Conservation (phyloP, 139 green algal species). For the Picochlorum sp. region DNA sequence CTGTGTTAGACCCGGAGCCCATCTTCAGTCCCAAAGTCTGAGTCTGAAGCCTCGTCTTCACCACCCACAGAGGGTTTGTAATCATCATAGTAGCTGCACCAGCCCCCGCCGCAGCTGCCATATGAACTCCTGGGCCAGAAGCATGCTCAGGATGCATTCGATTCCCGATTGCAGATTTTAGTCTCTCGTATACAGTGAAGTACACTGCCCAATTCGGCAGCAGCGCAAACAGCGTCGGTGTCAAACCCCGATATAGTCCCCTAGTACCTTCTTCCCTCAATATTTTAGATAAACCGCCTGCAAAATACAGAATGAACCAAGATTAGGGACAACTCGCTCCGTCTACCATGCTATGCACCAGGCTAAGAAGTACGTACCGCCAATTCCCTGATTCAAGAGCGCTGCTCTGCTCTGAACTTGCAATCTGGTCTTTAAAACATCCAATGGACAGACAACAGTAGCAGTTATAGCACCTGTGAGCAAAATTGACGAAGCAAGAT, state of each 20-base stretch:
- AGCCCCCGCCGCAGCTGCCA: conserved; percentile 69
- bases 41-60: conserved; percentile 88
- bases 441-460: conserved; percentile 90
- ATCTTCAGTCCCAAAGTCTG: conserved; percentile 26
- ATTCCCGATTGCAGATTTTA: conserved; percentile 49
- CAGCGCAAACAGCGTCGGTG: conserved; percentile 85
- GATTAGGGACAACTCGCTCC: not conserved
- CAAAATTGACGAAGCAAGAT: not conserved
- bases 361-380: conserved; percentile 25
- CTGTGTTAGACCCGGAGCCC: conserved; percentile 2
- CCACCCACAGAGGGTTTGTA: conserved; percentile 94
- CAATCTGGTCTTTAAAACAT: conserved; percentile 95
- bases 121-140: conserved; percentile 41
- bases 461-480: conserved; percentile 69
- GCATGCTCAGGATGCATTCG: conserved; percentile 7
- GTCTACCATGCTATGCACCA: not conserved
- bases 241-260: conserved; percentile 85
- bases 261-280: conserved; percentile 62
- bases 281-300: conserved; percentile 68
- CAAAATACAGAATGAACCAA: not conserved
- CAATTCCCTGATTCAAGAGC: conserved; percentile 36
- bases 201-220: conserved; percentile 98
- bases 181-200: conserved; percentile 82
- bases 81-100: conserved; percentile 73
- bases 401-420: conserved; percentile 65